Evolutionary conservation across 345 rosid genomes (phyloP).

Genomic region (Garcia nutans): DNA sequence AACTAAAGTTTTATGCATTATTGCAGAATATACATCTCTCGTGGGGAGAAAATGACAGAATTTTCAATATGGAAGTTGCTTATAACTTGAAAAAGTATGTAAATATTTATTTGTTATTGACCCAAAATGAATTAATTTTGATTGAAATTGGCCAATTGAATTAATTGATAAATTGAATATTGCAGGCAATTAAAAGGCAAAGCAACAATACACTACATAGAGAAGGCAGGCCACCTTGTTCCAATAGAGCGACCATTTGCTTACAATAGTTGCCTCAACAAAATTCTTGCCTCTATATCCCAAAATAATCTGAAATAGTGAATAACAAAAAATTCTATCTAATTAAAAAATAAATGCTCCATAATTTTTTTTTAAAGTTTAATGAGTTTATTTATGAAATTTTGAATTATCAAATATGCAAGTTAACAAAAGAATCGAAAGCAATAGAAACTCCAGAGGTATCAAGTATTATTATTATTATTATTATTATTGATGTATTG

Average conservation of each 20-base stretch:
- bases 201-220: constrained; percentile 14
- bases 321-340: too few species aligned
- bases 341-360: too few species aligned
- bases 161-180: background rate
- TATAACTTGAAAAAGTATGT: constrained; percentile 9
- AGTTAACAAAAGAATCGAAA: too few species aligned
- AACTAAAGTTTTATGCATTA: background rate
- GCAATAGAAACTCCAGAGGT: too few species aligned
- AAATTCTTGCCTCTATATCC: constrained; percentile 9
- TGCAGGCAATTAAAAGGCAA: constrained; percentile 25
- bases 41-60: constrained; percentile 31
- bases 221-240: constrained; percentile 25
- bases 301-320: too few species aligned
- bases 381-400: too few species aligned
- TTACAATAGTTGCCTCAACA: constrained; percentile 16
- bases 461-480: too few species aligned
- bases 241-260: constrained; percentile 15
- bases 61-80: constrained; percentile 22
- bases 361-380: too few species aligned
- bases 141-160: background rate
- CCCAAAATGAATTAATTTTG: too few species aligned
- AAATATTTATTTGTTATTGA: background rate
- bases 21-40: constrained; percentile 33
- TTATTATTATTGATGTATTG: too few species aligned
- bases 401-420: too few species aligned